Percentiles rank a stretch among this genome's conserved stretches.
These are phyloP conservation scores for Aspergillus pseudoviridinutans DNA, from an alignment of 2,329 filamentous ascomycete genomes.

Conservation along the genomic window DNA sequence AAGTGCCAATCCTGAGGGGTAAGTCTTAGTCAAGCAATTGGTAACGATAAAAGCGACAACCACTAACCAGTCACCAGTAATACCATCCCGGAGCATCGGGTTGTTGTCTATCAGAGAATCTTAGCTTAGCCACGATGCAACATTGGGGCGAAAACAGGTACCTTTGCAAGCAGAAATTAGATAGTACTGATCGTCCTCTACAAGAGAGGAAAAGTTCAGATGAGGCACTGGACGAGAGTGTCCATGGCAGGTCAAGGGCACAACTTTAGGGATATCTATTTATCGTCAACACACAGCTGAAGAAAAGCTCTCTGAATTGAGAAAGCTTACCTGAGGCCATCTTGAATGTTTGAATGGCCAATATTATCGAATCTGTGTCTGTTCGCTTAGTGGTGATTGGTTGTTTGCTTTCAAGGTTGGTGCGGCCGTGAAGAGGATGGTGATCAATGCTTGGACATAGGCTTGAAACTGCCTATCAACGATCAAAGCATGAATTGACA, in stretches of 20 bases:
- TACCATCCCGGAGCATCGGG: slow-evolving; percentile 93
- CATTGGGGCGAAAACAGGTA: slow-evolving; percentile 30
- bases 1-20: slow-evolving; percentile 74
- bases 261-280: slow-evolving; percentile 55
- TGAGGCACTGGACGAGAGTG: slow-evolving; percentile 91
- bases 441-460: neutral
- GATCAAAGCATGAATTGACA: slow-evolving; percentile 8
- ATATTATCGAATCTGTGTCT: neutral
- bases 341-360: neutral
- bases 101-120: slow-evolving; percentile 68
- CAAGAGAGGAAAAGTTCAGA: slow-evolving; percentile 79
- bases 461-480: neutral
- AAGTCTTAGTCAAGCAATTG: slow-evolving; percentile 7
- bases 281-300: slow-evolving; percentile 3
- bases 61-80: slow-evolving; percentile 83
- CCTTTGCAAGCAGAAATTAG: slow-evolving; percentile 92
- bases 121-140: neutral
- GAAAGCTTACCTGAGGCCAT: slow-evolving; percentile 23
- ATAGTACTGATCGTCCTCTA: slow-evolving; percentile 82
- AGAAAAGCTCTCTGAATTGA: neutral
- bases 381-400: neutral
- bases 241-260: slow-evolving; percentile 89
- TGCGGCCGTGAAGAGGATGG: slow-evolving; percentile 13
- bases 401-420: slow-evolving; percentile 7
- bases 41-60: neutral